phyloP scores from a whole-genome alignment of 164 flowering plant species.

The Tetrastigma voinierianum region DNA sequence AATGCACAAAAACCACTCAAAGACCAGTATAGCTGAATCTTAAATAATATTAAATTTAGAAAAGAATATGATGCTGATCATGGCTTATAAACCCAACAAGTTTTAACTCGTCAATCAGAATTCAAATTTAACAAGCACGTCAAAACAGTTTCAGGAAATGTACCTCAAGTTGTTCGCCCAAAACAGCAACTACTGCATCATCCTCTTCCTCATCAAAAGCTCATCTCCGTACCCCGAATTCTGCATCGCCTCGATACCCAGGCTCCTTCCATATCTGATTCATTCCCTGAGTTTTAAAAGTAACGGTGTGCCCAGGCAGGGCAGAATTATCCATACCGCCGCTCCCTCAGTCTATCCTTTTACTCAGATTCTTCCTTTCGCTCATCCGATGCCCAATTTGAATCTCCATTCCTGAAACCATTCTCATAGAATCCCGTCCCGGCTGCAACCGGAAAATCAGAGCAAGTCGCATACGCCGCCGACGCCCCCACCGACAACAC shows the following conservation, averaged over 20 bases:
- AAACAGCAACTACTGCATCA: slow-evolving; percentile 60
- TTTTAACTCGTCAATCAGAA: not conserved
- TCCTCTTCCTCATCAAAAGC: slow-evolving; percentile 90
- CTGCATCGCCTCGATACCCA: slow-evolving; percentile 89
- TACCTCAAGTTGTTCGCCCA: slow-evolving; percentile 67
- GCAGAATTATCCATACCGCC: slow-evolving; percentile 56
- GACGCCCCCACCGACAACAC: slow-evolving; percentile 77
- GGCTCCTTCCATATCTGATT: slow-evolving; percentile 96
- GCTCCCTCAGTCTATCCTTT: slow-evolving; percentile 39
- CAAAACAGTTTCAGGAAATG: not conserved
- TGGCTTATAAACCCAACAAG: too few relatives aligned
- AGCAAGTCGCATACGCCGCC: slow-evolving; percentile 70
- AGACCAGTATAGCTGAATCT: too few relatives aligned
- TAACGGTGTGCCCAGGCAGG: slow-evolving; percentile 35
- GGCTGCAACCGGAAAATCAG: slow-evolving; percentile 68
- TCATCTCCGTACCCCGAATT: slow-evolving; percentile 90
- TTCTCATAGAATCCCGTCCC: slow-evolving; percentile 97
- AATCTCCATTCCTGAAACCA: slow-evolving; percentile 74
- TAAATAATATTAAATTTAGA: too few relatives aligned
- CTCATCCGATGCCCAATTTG: slow-evolving; percentile 82
- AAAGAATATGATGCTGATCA: too few relatives aligned
- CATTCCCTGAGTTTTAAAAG: slow-evolving; percentile 51
- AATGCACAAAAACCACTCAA: too few relatives aligned
- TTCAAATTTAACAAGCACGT: not conserved
- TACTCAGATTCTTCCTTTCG: slow-evolving; percentile 52